Conservation (phyloP, 441 rosid genomes). For the Euphorbia schlechtendalii region DNA sequence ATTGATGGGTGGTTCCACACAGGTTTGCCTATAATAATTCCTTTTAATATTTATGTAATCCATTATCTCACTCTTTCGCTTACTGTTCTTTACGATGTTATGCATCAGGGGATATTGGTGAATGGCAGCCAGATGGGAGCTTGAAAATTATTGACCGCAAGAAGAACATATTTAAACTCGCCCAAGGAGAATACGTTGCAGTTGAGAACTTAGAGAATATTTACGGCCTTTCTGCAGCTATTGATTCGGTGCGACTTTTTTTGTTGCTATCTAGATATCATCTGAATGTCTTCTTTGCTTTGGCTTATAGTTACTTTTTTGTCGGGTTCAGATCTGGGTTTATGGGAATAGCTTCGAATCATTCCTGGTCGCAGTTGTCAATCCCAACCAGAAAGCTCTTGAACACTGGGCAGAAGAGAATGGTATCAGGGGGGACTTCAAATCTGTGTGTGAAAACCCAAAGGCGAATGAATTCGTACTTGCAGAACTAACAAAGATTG, state of each 20-base stretch:
- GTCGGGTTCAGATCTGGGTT: constrained; percentile 67
- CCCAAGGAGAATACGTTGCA: constrained; percentile 98
- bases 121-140: constrained; percentile 97
- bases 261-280: background rate
- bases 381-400: constrained; percentile 57
- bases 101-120: constrained; percentile 83
- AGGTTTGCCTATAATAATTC: constrained; percentile 36
- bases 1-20: constrained; percentile 96
- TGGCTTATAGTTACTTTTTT: background rate
- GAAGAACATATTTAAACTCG: constrained; percentile 93
- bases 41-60: background rate
- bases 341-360: constrained; percentile 94
- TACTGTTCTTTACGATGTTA: constrained; percentile 8
- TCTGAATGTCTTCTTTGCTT: background rate
- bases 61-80: constrained; percentile 3
- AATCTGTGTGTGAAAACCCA: constrained; percentile 54
- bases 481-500: constrained; percentile 60
- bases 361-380: constrained; percentile 66
- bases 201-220: constrained; percentile 88
- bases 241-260: constrained; percentile 54
- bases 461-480: constrained; percentile 58
- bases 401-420: constrained; percentile 78
- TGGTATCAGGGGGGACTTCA: constrained; percentile 53
- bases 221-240: constrained; percentile 42
- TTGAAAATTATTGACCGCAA: constrained; percentile 86